A percentile compares a stretch with the other conserved stretches of the same genome.
These are phyloP conservation scores for Leccinum sublutescens DNA, from an alignment of 768 basidiomycete genomes.

Conservation along the genomic window DNA sequence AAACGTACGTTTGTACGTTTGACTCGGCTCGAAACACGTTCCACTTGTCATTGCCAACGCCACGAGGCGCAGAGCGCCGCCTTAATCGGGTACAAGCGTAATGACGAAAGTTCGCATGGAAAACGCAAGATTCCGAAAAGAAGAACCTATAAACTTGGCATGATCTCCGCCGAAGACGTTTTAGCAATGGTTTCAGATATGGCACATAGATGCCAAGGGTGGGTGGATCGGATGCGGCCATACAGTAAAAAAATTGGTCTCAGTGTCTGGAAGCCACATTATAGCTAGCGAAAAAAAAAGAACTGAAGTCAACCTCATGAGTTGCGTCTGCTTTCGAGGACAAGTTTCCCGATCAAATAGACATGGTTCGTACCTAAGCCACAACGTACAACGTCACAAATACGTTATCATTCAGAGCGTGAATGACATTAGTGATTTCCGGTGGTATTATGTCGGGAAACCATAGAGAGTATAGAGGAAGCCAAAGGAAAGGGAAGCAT, in stretches of 20 bases:
- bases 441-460: neutral
- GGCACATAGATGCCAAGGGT: constrained; percentile 6
- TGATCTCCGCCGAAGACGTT: neutral
- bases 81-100: neutral
- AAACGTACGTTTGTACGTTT: too few relatives aligned
- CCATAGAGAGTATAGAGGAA: neutral
- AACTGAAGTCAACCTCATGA: neutral
- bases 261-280: too few relatives aligned
- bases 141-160: constrained; percentile 2
- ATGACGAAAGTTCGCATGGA: neutral
- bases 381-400: neutral
- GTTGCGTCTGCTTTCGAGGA: neutral
- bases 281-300: neutral
- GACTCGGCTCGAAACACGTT: too few relatives aligned
- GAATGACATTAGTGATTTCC: neutral
- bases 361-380: constrained; percentile 10
- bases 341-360: neutral
- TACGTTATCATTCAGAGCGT: neutral
- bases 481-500: neutral
- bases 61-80: too few relatives aligned
- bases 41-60: too few relatives aligned
- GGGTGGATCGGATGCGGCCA: neutral
- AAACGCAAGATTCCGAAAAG: neutral
- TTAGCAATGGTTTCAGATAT: neutral
- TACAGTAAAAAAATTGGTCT: neutral